Conservation (phyloP, 352 stramenopile species). For the Phytophthora syringae region DNA sequence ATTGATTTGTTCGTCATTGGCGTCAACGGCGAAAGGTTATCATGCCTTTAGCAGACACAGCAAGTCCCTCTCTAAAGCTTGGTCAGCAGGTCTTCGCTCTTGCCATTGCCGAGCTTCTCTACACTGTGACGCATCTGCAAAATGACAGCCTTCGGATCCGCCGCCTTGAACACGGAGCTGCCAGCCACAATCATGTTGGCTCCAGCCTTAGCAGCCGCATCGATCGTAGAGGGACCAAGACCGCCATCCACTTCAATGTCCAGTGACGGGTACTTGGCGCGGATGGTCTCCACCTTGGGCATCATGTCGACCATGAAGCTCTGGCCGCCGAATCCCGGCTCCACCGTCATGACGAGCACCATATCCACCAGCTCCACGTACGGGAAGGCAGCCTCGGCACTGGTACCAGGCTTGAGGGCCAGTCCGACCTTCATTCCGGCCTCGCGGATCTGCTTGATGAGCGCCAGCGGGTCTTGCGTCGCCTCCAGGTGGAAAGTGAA, state of each 20-base stretch:
- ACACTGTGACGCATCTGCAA: constrained; percentile 85
- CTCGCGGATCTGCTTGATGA: constrained; percentile 87
- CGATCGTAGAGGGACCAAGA: constrained; percentile 93
- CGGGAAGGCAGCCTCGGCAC: constrained; percentile 86
- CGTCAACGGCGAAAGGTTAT: no score
- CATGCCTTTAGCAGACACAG: no score
- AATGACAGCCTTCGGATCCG: constrained; percentile 76
- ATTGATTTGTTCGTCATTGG: constrained; percentile 22
- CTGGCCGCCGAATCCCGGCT: constrained; percentile 97
- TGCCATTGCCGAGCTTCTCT: constrained; percentile 80
- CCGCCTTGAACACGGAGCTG: constrained; percentile 93
- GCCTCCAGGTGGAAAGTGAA: constrained; percentile 98
- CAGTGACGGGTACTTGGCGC: constrained; percentile 91
- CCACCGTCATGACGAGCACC: constrained; percentile 98
- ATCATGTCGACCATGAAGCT: constrained; percentile 97
- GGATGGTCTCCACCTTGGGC: constrained; percentile 91
- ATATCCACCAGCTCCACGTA: constrained; percentile 93
- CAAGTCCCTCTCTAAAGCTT: constrained; percentile 47
- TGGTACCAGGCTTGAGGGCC: constrained; percentile 95
- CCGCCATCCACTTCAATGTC: constrained; percentile 99
- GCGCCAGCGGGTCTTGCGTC: constrained; percentile 67
- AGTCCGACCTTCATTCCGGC: constrained; percentile 96
- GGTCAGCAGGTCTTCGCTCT: constrained; percentile 65
- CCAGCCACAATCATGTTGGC: constrained; percentile 98
- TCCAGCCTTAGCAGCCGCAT: constrained; percentile 92